Evolutionary conservation across 2,329 filamentous ascomycete genomes (phyloP), one percentile per base, ranked within the genome.

Genomic region (Dothistroma pini): DNA sequence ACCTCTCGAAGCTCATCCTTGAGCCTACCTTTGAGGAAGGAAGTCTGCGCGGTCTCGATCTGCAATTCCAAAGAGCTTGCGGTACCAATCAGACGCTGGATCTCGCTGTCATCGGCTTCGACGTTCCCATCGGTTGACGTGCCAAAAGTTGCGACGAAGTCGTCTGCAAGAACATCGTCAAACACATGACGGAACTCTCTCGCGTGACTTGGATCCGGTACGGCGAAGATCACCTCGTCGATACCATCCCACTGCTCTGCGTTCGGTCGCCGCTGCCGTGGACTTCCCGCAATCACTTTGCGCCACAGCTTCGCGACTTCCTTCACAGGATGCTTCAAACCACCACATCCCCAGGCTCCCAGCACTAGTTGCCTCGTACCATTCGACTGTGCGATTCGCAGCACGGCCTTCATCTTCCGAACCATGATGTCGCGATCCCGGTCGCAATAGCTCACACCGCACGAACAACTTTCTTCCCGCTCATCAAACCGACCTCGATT

Each of bases 281-380:
- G 63, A 38, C 65, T 64, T 31, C 72, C 72, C 8, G 65, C 70
- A 48, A 74, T 70, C 16, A 77, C 76, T 60, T 75, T 78, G 61
- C 75, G 77, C 81, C 86, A 89, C 0, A 81, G 78, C 19, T 75
- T 73, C 14, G 85, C 85, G 32, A 88, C 75, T 70, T 88, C 84
- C 1, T 74, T 74, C 0, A 86, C 80, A 0, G 86, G 86, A 63
- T 88, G 88, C 0, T 84, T 84, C 60, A 86, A 85, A 0, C 84
- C 84, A 2, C 86, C 86, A 62, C 85, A 87, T 0, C 86, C 86
- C 84, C 85, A 88, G 0, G 86, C 85, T 0, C 86, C 86, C 0
- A 88, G 75, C 0, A 89, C 82, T 0, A 88, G 66, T 58, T 75
- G 80, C 41, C 74, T 76, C 4, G 77, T 76, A 0, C 81, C 80